phyloP scores from a whole-genome alignment of 257 asterid genomes.

The Avicennia marina region DNA sequence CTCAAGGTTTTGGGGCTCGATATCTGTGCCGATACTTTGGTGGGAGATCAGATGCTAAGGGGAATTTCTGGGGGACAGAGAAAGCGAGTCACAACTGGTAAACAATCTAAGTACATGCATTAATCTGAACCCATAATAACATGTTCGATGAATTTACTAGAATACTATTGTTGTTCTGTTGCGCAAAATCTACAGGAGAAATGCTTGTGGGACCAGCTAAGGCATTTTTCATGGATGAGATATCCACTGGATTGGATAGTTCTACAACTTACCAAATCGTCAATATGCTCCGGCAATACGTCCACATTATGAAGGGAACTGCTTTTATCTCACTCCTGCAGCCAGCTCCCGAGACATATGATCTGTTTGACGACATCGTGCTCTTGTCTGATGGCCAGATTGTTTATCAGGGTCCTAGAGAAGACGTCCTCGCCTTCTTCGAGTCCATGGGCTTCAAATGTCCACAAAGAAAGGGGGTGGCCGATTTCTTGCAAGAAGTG shows the following conservation, averaged over 20 bases:
- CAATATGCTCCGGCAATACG: constrained; percentile 43
- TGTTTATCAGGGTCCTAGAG: constrained; percentile 63
- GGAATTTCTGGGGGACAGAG: constrained; percentile 59
- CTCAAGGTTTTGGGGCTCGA: constrained; percentile 49
- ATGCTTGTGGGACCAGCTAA: constrained; percentile 67
- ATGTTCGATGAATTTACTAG: too few species aligned
- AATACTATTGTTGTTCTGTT: too few species aligned
- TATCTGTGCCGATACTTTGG: constrained; percentile 53
- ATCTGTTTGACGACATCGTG: constrained; percentile 56
- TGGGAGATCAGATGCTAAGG: constrained; percentile 48
- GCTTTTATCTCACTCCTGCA: constrained; percentile 64
- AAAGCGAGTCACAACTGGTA: constrained; percentile 52
- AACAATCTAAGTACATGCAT: background rate
- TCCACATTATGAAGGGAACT: constrained; percentile 65
- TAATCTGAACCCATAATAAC: too few species aligned
- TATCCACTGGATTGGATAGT: constrained; percentile 65
- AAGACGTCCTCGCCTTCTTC: constrained; percentile 40
- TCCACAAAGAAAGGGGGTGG: constrained; percentile 58
- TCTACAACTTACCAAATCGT: constrained; percentile 58
- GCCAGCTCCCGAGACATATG: constrained; percentile 65
- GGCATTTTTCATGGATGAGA: constrained; percentile 74
- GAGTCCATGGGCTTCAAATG: constrained; percentile 64
- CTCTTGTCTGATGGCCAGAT: constrained; percentile 51
- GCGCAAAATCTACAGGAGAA: constrained; percentile 30
- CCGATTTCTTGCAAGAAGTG: constrained; percentile 74